Base-by-base conservation (phyloP, 2,329 filamentous ascomycete species). In the Cladosporium sp. region DNA sequence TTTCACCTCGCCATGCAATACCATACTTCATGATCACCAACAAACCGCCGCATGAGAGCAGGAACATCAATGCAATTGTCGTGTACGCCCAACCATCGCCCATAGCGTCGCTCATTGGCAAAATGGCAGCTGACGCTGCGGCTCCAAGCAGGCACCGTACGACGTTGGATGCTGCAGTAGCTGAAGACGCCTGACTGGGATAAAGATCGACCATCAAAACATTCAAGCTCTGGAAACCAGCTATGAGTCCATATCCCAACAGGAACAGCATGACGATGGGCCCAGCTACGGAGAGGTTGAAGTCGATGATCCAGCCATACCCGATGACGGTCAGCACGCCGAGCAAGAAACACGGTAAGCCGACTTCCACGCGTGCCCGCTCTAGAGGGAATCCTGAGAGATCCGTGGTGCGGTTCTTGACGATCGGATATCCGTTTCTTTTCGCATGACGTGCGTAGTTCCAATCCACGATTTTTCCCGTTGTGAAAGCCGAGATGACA, bases 171-270 rank as follows among this genome's bases (percentile, higher is more conserved):
- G 80, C 78, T 4, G 81, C 80, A 3, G 80, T 80, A 0, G 79
- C 79, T 1, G 80, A 78, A 1, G 79, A 79, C 1, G 81, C 77
- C 38, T 75, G 73, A 11, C 70, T 76, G 0, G 79, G 80, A 64
- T 81, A 80, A 2, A 82, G 70, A 68, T 83, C 82, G 1, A 84
- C 75, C 47, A 84, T 74, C 34, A 86, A 71, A 0, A 83, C 82
- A 61, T 80, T 82, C 8, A 81, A 73, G 3, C 78, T 77, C 61
- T 83, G 81, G 61, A 79, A 82, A 0, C 77, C 75, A 0, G 78
- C 78, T 6, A 78, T 79, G 21, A 82, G 70, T 12, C 75, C 73
- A 59, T 79, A 77, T 30, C 73, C 74, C 18, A 75, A 55, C 28
- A 76, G 21, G 65, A 74, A 75, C 2, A 74, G 66, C 28, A 74